phyloP scores from a whole-genome alignment of 768 basidiomycete species.

The Mycena indigotica region DNA sequence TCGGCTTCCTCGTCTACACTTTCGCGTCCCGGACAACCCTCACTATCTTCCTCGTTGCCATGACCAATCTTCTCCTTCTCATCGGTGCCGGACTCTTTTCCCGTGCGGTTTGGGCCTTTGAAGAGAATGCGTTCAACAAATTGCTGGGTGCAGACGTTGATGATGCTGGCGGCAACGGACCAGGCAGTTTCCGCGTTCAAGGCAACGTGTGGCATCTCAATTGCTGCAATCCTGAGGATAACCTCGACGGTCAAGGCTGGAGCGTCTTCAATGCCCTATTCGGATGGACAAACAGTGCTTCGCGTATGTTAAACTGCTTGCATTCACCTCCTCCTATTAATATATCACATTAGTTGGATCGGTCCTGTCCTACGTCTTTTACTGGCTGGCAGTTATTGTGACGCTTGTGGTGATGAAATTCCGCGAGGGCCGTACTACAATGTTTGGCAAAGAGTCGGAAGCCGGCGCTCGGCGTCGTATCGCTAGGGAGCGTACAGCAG shows the following conservation, averaged over 20 bases:
- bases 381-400: slow-evolving; percentile 84
- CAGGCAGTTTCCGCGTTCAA: slow-evolving; percentile 79
- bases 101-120: slow-evolving; percentile 71
- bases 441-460: slow-evolving; percentile 60
- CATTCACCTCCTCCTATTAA: not conserved
- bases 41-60: slow-evolving; percentile 84
- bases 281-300: slow-evolving; percentile 87
- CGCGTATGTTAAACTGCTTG: slow-evolving; percentile 42
- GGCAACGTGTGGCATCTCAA: slow-evolving; percentile 88
- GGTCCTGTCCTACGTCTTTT: slow-evolving; percentile 86
- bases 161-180: slow-evolving; percentile 69
- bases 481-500: slow-evolving; percentile 25
- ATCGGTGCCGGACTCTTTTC: slow-evolving; percentile 94
- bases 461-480: slow-evolving; percentile 40
- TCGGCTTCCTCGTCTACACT: slow-evolving; percentile 77
- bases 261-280: slow-evolving; percentile 82
- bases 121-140: slow-evolving; percentile 64
- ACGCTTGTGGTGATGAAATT: slow-evolving; percentile 70
- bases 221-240: slow-evolving; percentile 72
- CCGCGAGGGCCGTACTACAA: slow-evolving; percentile 60
- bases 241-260: slow-evolving; percentile 62
- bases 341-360: slow-evolving; percentile 55
- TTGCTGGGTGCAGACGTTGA: slow-evolving; percentile 77
- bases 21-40: slow-evolving; percentile 79
- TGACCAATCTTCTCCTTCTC: slow-evolving; percentile 89